Conservation (phyloP, 495 filamentous ascomycete species). For the Talaromyces trachyspermus region DNA sequence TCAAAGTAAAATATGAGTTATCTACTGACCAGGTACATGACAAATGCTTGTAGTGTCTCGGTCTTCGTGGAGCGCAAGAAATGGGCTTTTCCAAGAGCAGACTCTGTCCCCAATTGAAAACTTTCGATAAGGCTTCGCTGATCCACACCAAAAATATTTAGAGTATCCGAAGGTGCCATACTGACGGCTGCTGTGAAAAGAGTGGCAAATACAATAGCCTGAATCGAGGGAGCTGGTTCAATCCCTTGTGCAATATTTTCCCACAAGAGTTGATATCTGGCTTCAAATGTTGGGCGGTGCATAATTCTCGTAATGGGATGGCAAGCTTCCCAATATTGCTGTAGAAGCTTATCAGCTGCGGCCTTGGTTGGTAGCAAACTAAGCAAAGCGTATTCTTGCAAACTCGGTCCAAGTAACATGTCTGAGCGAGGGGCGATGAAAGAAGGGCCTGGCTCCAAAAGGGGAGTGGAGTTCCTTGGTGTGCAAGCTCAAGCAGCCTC, state of each 20-base stretch:
- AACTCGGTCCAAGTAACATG: constrained; percentile 56
- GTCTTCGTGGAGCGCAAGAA: constrained; percentile 63
- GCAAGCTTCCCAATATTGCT: constrained; percentile 57
- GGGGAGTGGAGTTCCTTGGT: neutral
- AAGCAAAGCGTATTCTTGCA: constrained; percentile 40
- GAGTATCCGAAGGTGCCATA: constrained; percentile 45
- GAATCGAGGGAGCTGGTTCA: constrained; percentile 54
- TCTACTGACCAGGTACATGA: constrained; percentile 56
- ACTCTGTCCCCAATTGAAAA: constrained; percentile 57
- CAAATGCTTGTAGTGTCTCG: constrained; percentile 66
- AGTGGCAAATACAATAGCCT: constrained; percentile 59
- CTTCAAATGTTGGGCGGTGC: constrained; percentile 58
- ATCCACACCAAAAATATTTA: constrained; percentile 38
- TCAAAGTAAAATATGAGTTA: neutral
- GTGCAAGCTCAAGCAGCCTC: constrained; percentile 6
- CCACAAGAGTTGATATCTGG: constrained; percentile 56
- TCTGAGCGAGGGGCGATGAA: constrained; percentile 55
- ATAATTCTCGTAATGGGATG: constrained; percentile 58
- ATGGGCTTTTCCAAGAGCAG: constrained; percentile 54
- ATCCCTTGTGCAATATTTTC: constrained; percentile 40
- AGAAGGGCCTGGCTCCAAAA: constrained; percentile 40
- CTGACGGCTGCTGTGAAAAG: constrained; percentile 63
- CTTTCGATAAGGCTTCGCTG: constrained; percentile 48
- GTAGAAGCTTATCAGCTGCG: constrained; percentile 48
- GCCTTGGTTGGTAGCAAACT: constrained; percentile 46